Conservation (phyloP, 805 yeast genomes). For the Starmerella riodocensis region DNA sequence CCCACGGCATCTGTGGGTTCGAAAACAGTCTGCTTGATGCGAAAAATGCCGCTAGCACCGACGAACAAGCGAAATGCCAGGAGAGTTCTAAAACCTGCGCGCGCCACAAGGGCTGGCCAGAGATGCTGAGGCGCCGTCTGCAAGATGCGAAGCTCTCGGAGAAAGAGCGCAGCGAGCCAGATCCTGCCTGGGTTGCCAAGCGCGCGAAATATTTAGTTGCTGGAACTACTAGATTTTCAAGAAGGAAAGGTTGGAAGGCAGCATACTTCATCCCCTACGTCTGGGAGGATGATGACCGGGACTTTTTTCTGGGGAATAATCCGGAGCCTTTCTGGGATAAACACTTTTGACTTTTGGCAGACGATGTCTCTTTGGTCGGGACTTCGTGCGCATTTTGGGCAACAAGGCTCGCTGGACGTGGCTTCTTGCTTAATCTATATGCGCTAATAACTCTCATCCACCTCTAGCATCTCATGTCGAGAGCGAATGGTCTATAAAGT, state of each 20-base stretch:
- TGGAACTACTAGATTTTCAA: constrained; percentile 12
- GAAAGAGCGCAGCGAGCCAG: constrained; percentile 6
- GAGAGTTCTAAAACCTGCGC: not conserved
- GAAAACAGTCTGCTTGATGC: constrained; percentile 1
- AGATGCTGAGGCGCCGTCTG: constrained; percentile 1
- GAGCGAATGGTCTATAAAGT: too few relatives aligned
- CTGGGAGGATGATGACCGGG: constrained; percentile 9
- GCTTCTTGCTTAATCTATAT: too few relatives aligned
- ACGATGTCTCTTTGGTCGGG: too few relatives aligned
- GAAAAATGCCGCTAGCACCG: not conserved
- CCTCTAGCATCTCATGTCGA: too few relatives aligned
- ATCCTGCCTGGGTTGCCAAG: constrained; percentile 4
- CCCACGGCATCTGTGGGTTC: constrained; percentile 4
- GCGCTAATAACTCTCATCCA: too few relatives aligned
- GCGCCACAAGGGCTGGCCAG: constrained; percentile 8
- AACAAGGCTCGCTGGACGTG: too few relatives aligned
- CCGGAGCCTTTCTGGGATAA: constrained; percentile 12
- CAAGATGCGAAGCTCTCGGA: not conserved
- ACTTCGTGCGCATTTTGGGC: too few relatives aligned
- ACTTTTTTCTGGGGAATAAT: constrained; percentile 7
- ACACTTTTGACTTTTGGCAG: constrained; percentile 1
- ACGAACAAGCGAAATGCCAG: not conserved
- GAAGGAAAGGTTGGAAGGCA: constrained; percentile 1
- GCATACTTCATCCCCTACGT: constrained; percentile 12
- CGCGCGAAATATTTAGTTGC: constrained; percentile 8